Conservation (phyloP, 805 yeast genomes). For the Metschnikowia reukaufii region DNA sequence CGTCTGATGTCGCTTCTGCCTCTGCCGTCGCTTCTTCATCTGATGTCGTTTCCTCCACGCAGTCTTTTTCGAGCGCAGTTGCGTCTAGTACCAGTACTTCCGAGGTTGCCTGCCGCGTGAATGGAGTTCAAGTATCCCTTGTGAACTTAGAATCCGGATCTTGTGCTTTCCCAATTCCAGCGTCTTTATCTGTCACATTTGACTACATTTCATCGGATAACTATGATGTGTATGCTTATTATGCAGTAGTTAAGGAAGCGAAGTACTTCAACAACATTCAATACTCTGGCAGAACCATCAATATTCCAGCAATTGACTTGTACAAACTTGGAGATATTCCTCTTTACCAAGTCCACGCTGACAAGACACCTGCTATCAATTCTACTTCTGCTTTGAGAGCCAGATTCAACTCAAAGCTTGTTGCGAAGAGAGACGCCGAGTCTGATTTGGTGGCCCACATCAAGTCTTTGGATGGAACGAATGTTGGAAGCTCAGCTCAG, state of each 20-base stretch:
- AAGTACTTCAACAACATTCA: conserved; percentile 37
- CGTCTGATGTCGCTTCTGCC: conserved; percentile 5
- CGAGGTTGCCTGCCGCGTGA: conserved; percentile 40
- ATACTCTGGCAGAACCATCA: conserved; percentile 30
- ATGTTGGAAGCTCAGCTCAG: too few relatives aligned
- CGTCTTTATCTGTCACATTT: conserved; percentile 26
- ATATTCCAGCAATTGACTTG: conserved; percentile 33
- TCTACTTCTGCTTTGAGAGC: conserved; percentile 42
- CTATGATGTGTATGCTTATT: conserved; percentile 37
- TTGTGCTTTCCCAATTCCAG: conserved; percentile 40
- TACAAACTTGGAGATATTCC: conserved; percentile 25
- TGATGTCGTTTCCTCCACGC: conserved; percentile 18
- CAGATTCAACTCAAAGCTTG: conserved; percentile 30
- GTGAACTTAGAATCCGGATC: conserved; percentile 42
- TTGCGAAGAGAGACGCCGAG: conserved; percentile 34
- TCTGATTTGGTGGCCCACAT: conserved; percentile 25
- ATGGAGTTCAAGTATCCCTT: conserved; percentile 32
- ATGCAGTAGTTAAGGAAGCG: conserved; percentile 22
- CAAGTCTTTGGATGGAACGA: too few relatives aligned
- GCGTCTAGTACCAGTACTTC: neutral
- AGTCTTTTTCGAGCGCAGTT: conserved; percentile 9
- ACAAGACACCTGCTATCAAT: conserved; percentile 32
- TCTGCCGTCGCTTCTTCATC: too few relatives aligned
- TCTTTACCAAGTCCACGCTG: conserved; percentile 31
- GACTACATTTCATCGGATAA: conserved; percentile 29